Evolutionary conservation across 1,139 yeast species (phyloP), one percentile per base, ranked within the genome.

Genomic region (Yamadazyma blattariae): DNA sequence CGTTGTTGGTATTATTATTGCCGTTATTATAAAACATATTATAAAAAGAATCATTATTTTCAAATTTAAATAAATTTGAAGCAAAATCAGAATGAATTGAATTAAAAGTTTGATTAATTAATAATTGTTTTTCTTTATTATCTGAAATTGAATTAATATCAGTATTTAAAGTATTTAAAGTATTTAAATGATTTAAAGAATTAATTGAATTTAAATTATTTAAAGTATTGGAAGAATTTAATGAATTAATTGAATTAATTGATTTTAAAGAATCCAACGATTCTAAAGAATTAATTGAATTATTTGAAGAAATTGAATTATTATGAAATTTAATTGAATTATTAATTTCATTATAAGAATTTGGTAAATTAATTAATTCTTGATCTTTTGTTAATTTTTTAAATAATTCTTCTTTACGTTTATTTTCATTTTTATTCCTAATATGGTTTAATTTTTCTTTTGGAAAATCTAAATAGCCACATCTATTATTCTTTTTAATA

Each of bases 381-480:
- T 30, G 27, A 16, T 30, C 33, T 30, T 28, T 22, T 11, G 16
- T 24, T 4, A 36, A 27, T 12, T 36, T 36, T 8, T 24, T 29
- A 29, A 36, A 30, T 10, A 36, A 15, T 13, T 41, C 44, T 20
- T 44, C 47, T 29, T 41, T 43, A 18, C 36, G 27, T 33, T 52
- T 57, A 35, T 46, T 51, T 18, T 55, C 59, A 40, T 67, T 64
- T 49, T 69, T 69, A 36, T 46, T 48, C 17, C 64, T 47, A 13
- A 69, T 54, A 21, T 50, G 51, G 4, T 62, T 65, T 31, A 69
- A 47, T 37, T 57, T 62, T 11, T 67, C 74, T 27, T 51, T 42
- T 0, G 72, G 63, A 40, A 66, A 68, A 41, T 68, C 74, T 15
- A 67, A 46, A 44, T 69, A 69, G 2, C 75, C 73, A 52, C 75